A percentile compares a stretch with the other conserved stretches of the same genome.
Evolutionary conservation across 2,329 filamentous ascomycete genomes (phyloP).

Genomic region (Juglanconis oblonga): DNA sequence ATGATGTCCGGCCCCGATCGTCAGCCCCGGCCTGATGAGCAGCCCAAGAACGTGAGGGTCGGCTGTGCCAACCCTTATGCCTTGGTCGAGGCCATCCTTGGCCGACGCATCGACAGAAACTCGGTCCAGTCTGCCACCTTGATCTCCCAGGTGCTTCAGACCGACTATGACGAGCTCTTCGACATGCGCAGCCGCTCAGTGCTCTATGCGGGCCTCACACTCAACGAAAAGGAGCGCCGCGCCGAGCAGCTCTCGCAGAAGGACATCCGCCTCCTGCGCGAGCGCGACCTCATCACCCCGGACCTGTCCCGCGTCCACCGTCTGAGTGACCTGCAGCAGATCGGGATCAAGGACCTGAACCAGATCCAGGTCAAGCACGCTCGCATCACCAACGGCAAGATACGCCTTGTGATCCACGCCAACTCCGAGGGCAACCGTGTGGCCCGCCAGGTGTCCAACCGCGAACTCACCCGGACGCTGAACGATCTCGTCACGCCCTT

Average conservation of each 20-base stretch:
- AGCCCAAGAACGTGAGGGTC: constrained; percentile 36
- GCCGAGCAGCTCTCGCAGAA: constrained; percentile 36
- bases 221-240: constrained; percentile 34
- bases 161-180: constrained; percentile 46
- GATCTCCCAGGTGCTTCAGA: constrained; percentile 41
- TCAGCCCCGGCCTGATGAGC: constrained; percentile 26
- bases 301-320: constrained; percentile 38
- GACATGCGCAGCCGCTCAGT: constrained; percentile 42
- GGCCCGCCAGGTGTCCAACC: constrained; percentile 33
- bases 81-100: constrained; percentile 40
- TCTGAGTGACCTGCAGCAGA: constrained; percentile 36
- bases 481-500: constrained; percentile 39
- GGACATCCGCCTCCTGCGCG: constrained; percentile 40
- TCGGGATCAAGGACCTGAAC: constrained; percentile 38
- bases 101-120: constrained; percentile 34
- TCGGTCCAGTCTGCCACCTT: constrained; percentile 31
- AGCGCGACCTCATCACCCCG: constrained; percentile 39
- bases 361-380: constrained; percentile 36
- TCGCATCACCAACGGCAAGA: constrained; percentile 42
- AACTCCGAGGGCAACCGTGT: constrained; percentile 27
- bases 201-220: constrained; percentile 39
- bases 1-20: constrained; percentile 23
- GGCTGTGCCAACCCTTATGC: constrained; percentile 44
- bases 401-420: constrained; percentile 37
- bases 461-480: constrained; percentile 36